A percentile compares a stretch with the other conserved stretches of the same genome.
Conservation (phyloP, 106 monocot genomes). For the Acanthochlamys bracteata region DNA sequence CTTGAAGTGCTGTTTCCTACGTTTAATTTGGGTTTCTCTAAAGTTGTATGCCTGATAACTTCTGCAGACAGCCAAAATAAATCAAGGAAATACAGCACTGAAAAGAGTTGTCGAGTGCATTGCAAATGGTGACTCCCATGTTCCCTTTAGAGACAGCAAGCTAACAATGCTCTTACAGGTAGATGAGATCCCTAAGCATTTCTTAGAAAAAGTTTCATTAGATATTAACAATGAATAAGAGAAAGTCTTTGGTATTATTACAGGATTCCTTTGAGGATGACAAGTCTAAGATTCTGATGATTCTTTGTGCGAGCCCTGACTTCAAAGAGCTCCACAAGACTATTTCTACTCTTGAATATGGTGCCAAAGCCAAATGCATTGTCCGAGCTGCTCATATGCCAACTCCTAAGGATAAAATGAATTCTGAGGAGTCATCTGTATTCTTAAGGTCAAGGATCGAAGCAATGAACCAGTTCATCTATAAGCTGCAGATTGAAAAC, state of each 20-base stretch:
- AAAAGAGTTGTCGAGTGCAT: slow-evolving; percentile 97
- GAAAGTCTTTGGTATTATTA: background rate
- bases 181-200: background rate
- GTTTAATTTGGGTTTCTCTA: background rate
- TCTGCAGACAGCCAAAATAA: slow-evolving; percentile 88
- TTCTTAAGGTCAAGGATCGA: slow-evolving; percentile 58
- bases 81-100: slow-evolving; percentile 90
- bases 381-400: slow-evolving; percentile 71
- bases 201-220: background rate
- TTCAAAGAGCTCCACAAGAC: slow-evolving; percentile 90
- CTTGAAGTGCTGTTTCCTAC: no score
- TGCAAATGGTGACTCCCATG: slow-evolving; percentile 95
- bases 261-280: slow-evolving; percentile 97
- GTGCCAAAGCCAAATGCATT: slow-evolving; percentile 97
- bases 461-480: slow-evolving; percentile 93
- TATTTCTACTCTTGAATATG: slow-evolving; percentile 88
- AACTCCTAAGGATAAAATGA: slow-evolving; percentile 43
- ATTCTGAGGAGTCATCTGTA: slow-evolving; percentile 34
- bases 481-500: slow-evolving; percentile 74
- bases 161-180: slow-evolving; percentile 98
- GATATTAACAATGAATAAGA: background rate
- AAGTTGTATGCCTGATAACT: background rate
- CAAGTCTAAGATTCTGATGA: slow-evolving; percentile 95
- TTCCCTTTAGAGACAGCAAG: slow-evolving; percentile 97
- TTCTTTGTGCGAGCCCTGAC: slow-evolving; percentile 95